Evolutionary conservation across 1,139 yeast species (phyloP), one percentile per base, ranked within the genome.

Genomic region (Zygosaccharomyces sapae): DNA sequence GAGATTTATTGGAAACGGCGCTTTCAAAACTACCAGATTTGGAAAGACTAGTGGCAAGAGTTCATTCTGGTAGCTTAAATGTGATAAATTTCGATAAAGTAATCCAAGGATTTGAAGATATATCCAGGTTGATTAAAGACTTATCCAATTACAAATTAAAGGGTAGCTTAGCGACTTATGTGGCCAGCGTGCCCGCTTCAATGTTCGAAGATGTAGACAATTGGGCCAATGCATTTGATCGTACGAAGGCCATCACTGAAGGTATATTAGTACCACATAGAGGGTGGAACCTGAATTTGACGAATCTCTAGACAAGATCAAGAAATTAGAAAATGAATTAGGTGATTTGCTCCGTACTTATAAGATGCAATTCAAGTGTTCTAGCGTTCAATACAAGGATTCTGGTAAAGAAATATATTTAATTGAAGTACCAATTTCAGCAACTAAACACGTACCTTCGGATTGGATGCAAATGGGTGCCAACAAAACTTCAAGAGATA

Each of bases 391-490:
- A 57, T 92, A 73, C 66, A 81, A 81, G 59, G 97, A 92, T 66
- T 85, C 92, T 33, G 99, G 98, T 16, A 92, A 92, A 63, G 99
- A 92, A 65, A 78, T 92, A 18, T 90, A 78, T 61, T 76, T 94
- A 44, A 84, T 92, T 56, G 99, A 92, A 62, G 80, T 90, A 45
- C 97, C 98, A 1, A 74, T 77, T 13, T 80, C 81, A 53, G 63
- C 74, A 1, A 73, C 77, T 20, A 81, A 81, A 54, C 73, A 73
- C 44, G 81, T 92, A 19, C 98, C 99, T 4, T 73, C 77, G 24
- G 79, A 80, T 52, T 92, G 99, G 99, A 85, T 81, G 56, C 96
- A 88, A 60, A 88, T 92, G 96, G 96, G 94, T 3, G 83, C 97
- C 0, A 92, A 96, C 1, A 76, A 95, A 86, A 89, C 58, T 87